Percentiles rank a stretch among this genome's conserved stretches.
These are phyloP conservation scores for Rhodocollybia butyracea DNA, from an alignment of 768 basidiomycete genomes.

Conservation along the genomic window DNA sequence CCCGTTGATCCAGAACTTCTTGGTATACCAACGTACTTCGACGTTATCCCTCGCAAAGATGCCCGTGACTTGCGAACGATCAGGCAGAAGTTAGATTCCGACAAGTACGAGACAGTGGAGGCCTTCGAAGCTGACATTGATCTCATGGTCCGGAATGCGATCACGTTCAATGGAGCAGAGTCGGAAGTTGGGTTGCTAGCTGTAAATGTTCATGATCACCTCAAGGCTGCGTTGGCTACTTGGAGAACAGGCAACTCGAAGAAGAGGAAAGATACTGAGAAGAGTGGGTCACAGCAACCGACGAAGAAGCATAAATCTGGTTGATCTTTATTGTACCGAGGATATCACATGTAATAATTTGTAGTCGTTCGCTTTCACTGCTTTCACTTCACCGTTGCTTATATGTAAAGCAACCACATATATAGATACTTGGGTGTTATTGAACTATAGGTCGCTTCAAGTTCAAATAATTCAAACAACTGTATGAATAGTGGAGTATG, in stretches of 20 bases:
- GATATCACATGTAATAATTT: background rate
- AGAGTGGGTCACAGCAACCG: slow-evolving; percentile 52
- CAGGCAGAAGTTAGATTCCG: slow-evolving; percentile 72
- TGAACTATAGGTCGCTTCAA: no score
- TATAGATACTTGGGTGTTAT: background rate
- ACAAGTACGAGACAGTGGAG: slow-evolving; percentile 77
- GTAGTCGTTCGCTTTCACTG: background rate
- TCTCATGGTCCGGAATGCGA: slow-evolving; percentile 86
- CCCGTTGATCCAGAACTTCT: slow-evolving; percentile 86
- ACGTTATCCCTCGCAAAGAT: slow-evolving; percentile 80
- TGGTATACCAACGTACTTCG: slow-evolving; percentile 84
- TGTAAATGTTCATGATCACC: slow-evolving; percentile 43
- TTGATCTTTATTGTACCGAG: slow-evolving; percentile 28
- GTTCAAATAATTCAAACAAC: no score
- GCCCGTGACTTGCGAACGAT: slow-evolving; percentile 87
- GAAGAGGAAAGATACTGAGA: slow-evolving; percentile 76
- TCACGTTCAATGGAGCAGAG: slow-evolving; percentile 81
- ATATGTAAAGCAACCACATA: no score
- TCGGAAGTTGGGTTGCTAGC: slow-evolving; percentile 76
- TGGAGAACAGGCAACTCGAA: slow-evolving; percentile 52
- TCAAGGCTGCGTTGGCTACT: slow-evolving; percentile 48
- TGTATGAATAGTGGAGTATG: no score
- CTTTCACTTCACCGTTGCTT: background rate
- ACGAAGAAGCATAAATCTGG: slow-evolving; percentile 65
- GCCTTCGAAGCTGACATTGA: slow-evolving; percentile 83